Conservation (phyloP, 768 basidiomycete species). For the Guyanaporus albipodus region DNA sequence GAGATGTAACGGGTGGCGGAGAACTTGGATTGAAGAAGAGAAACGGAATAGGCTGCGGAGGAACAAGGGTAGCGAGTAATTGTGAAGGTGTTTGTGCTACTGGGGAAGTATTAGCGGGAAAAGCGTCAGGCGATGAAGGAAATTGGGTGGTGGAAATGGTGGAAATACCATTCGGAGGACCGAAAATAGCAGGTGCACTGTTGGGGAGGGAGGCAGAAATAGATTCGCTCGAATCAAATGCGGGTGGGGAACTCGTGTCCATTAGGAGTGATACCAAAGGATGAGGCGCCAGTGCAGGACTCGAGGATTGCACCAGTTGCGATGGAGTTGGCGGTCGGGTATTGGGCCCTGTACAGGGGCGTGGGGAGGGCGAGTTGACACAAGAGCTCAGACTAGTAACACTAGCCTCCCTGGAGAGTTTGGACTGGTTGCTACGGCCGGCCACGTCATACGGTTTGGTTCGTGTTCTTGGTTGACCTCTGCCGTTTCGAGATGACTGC, state of each 20-base stretch:
- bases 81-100: constrained; percentile 19
- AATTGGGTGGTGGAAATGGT: constrained; percentile 14
- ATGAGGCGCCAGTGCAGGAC: constrained; percentile 11
- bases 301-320: constrained; percentile 15
- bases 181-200: constrained; percentile 12
- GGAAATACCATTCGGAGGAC: constrained; percentile 13
- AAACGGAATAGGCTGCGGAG: constrained; percentile 48
- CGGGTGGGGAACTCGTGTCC: constrained; percentile 3
- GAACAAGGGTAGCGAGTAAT: constrained; percentile 17
- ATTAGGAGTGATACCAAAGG: neutral
- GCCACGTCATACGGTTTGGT: constrained; percentile 65
- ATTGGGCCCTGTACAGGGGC: constrained; percentile 31
- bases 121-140: constrained; percentile 16
- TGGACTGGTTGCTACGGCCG: constrained; percentile 33
- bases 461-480: constrained; percentile 51
- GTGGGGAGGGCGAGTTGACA: constrained; percentile 40
- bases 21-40: constrained; percentile 58
- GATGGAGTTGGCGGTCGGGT: constrained; percentile 32
- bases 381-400: constrained; percentile 49
- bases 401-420: constrained; percentile 55
- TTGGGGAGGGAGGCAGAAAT: constrained; percentile 8
- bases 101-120: constrained; percentile 15
- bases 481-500: constrained; percentile 42
- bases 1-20: constrained; percentile 42
- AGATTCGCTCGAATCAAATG: constrained; percentile 9